These are phyloP conservation scores for Trichothecium sympodiale DNA, from an alignment of 2,329 filamentous ascomycete species.

Conservation along the genomic window DNA sequence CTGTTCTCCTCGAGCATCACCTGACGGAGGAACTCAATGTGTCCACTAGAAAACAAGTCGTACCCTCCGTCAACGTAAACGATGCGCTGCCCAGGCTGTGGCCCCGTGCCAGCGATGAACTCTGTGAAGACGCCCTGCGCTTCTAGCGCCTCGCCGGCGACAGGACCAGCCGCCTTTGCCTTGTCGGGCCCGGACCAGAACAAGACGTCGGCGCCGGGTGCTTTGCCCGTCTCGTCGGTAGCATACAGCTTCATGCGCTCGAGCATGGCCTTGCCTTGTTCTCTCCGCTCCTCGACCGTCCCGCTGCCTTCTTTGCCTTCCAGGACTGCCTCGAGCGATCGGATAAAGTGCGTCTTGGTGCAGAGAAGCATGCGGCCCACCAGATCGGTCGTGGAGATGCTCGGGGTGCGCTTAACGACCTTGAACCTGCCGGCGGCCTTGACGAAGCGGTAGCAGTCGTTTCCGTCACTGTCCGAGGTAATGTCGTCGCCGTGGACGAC, in stretches of 20 bases:
- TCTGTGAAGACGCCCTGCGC: conserved; percentile 55
- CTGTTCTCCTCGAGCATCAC: conserved; percentile 66
- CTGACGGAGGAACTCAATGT: conserved; percentile 83
- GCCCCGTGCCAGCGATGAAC: conserved; percentile 60
- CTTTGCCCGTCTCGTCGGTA: conserved; percentile 69
- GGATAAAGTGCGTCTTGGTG: conserved; percentile 90
- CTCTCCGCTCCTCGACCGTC: conserved; percentile 52
- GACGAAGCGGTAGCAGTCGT: conserved; percentile 97
- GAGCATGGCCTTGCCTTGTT: conserved; percentile 56
- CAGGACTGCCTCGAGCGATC: conserved; percentile 59
- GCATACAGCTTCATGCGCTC: conserved; percentile 77
- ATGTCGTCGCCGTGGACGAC: conserved; percentile 97
- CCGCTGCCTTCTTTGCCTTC: conserved; percentile 63
- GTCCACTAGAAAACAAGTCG: conserved; percentile 91
- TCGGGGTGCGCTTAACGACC: conserved; percentile 90
- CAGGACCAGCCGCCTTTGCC: conserved; percentile 25
- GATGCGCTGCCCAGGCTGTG: conserved; percentile 67
- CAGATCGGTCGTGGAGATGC: conserved; percentile 95
- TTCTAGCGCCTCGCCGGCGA: conserved; percentile 27
- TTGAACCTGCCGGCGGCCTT: conserved; percentile 91
- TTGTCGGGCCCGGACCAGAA: conserved; percentile 57
- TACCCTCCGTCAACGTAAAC: conserved; percentile 96
- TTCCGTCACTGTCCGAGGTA: conserved; percentile 82
- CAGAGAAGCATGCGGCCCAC: conserved; percentile 95
- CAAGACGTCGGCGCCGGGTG: conserved; percentile 75